Evolutionary conservation across 257 asterid species (phyloP).

Genomic region (Plectranthus barbatus): DNA sequence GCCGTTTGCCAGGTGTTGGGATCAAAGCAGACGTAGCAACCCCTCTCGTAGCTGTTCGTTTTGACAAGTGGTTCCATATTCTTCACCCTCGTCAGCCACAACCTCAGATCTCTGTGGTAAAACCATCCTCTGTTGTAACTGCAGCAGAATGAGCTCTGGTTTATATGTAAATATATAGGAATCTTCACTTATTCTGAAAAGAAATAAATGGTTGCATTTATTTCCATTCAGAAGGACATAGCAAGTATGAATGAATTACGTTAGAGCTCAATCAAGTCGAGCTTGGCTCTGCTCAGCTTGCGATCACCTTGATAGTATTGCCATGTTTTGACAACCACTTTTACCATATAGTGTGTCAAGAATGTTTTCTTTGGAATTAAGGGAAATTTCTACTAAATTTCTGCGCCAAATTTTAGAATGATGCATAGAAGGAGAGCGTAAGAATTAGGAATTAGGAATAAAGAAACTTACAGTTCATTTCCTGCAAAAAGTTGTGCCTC

Average conservation of each 20-base stretch:
- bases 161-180: neutral
- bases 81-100: conserved; percentile 60
- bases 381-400: neutral
- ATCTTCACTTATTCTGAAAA: too few species aligned
- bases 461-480: conserved; percentile 65
- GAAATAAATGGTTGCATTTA: too few species aligned
- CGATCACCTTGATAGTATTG: too few species aligned
- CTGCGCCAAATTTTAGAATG: neutral
- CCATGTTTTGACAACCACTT: too few species aligned
- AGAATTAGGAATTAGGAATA: neutral
- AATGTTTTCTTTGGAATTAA: neutral
- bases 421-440: neutral
- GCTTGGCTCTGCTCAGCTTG: too few species aligned
- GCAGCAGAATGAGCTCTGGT: neutral
- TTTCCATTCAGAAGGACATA: too few species aligned
- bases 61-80: conserved; percentile 64
- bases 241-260: too few species aligned
- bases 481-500: conserved; percentile 86
- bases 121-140: conserved; percentile 82
- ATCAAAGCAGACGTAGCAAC: conserved; percentile 60
- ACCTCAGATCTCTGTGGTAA: conserved; percentile 60
- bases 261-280: too few species aligned
- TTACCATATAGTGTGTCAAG: neutral
- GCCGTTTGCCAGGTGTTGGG: conserved; percentile 67
- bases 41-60: conserved; percentile 58